Evolutionary conservation across 116 monocot species (phyloP).

Genomic region (Iris pallida): DNA sequence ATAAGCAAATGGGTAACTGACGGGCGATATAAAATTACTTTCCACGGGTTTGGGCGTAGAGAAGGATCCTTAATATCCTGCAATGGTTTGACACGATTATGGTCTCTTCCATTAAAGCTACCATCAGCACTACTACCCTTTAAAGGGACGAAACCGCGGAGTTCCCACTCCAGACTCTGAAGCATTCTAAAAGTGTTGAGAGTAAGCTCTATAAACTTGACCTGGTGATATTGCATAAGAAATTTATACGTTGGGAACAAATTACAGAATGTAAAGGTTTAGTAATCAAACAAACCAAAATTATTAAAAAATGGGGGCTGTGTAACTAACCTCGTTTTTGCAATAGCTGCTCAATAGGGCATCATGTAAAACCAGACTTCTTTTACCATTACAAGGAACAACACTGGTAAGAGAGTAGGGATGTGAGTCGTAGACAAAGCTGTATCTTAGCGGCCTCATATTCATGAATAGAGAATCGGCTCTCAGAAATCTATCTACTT

Average conservation of each 20-base stretch:
- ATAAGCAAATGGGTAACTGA: conserved; percentile 60
- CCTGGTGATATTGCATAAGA: conserved; percentile 23
- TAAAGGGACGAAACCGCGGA: conserved; percentile 60
- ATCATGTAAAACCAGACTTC: conserved; percentile 48
- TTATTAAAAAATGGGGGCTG: neutral
- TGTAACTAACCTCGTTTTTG: conserved; percentile 60
- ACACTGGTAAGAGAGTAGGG: conserved; percentile 47
- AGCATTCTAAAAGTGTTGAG: conserved; percentile 86
- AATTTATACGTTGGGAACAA: no score
- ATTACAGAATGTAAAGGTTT: no score
- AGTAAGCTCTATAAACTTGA: conserved; percentile 80
- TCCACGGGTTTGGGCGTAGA: conserved; percentile 74
- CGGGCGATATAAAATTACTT: conserved; percentile 64
- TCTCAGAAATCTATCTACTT: conserved; percentile 70
- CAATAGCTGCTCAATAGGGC: conserved; percentile 65
- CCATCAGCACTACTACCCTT: conserved; percentile 26
- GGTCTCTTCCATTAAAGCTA: conserved; percentile 32
- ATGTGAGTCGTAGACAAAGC: conserved; percentile 61
- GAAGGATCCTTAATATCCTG: conserved; percentile 72
- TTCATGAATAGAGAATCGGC: conserved; percentile 76
- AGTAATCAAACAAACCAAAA: no score
- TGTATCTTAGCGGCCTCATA: conserved; percentile 86
- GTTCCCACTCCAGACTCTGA: conserved; percentile 94
- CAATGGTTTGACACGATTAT: conserved; percentile 42
- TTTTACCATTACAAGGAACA: conserved; percentile 23